A percentile compares a stretch with the other conserved stretches of the same genome.
Conservation (phyloP, 164 flowering plant species). For the Malania oleifera region DNA sequence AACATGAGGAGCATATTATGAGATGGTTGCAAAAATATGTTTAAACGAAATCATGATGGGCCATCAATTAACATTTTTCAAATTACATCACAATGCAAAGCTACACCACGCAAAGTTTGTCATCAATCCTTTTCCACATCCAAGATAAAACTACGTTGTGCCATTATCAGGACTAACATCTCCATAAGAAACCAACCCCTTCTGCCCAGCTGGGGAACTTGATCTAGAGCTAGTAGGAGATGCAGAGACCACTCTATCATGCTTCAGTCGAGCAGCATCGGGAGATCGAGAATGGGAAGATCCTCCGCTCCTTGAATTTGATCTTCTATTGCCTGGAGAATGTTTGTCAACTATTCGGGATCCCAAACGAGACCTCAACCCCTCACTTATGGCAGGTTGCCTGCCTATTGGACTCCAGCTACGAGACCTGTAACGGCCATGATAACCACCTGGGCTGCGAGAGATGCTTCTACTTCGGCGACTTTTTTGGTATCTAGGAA, state of each 20-base stretch:
- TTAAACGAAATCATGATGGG: no score
- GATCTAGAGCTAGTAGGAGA: conserved; percentile 43
- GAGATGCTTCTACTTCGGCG: conserved; percentile 47
- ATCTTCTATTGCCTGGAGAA: conserved; percentile 22
- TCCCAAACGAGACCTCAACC: conserved; percentile 51
- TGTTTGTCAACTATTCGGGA: conserved; percentile 25
- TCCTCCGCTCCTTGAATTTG: conserved; percentile 34
- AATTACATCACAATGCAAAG: background rate
- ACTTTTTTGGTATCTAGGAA: conserved; percentile 33
- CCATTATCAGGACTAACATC: conserved; percentile 39
- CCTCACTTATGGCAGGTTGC: conserved; percentile 41
- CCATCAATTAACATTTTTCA: no score
- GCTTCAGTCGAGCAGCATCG: conserved; percentile 23
- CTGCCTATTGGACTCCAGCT: conserved; percentile 35
- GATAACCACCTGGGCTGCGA: conserved; percentile 37
- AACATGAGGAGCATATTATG: no score
- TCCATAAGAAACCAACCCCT: conserved; percentile 56
- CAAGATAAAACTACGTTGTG: conserved; percentile 6
- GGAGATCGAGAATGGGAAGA: conserved; percentile 39
- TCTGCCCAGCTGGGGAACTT: conserved; percentile 43
- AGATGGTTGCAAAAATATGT: no score
- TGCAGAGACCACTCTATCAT: conserved; percentile 12
- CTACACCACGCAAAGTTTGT: no score
- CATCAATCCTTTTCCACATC: no score
- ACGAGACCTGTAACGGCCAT: conserved; percentile 29